These are phyloP conservation scores for Mycena citricolor DNA, from an alignment of 1,284 basidiomycete genomes.

Conservation along the genomic window DNA sequence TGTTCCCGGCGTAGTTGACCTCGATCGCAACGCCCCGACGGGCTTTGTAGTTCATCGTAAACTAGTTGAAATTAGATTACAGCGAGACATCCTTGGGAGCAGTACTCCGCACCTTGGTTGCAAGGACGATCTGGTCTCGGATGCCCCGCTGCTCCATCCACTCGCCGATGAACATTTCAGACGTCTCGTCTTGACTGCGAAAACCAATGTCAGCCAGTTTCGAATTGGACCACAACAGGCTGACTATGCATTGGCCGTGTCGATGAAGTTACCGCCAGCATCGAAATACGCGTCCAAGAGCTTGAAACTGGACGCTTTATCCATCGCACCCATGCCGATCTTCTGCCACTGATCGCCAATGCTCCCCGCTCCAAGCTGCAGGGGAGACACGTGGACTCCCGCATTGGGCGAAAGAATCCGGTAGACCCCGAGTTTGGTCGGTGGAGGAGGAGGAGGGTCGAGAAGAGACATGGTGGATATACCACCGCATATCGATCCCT, in stretches of 20 bases:
- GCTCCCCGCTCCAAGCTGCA: slow-evolving; percentile 15
- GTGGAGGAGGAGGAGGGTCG: too few relatives aligned
- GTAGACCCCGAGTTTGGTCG: slow-evolving; percentile 15
- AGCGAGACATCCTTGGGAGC: not conserved
- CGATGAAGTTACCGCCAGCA: slow-evolving; percentile 19
- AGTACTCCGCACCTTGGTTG: slow-evolving; percentile 38
- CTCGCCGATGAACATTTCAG: slow-evolving; percentile 45
- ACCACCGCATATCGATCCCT: too few relatives aligned
- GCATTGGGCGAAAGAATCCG: slow-evolving; percentile 15
- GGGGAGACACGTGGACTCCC: slow-evolving; percentile 18
- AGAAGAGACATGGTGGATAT: too few relatives aligned
- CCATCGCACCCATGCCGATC: slow-evolving; percentile 16
- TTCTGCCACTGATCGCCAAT: slow-evolving; percentile 13
- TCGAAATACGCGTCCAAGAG: slow-evolving; percentile 20
- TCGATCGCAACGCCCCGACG: slow-evolving; percentile 22
- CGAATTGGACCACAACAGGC: not conserved
- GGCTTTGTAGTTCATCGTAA: slow-evolving; percentile 13
- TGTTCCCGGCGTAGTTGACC: slow-evolving; percentile 48
- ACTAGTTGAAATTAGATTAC: not conserved
- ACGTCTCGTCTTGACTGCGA: slow-evolving; percentile 39
- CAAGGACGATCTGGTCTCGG: slow-evolving; percentile 46
- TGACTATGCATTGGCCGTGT: slow-evolving; percentile 18
- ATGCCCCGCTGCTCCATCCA: slow-evolving; percentile 43
- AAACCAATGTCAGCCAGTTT: not conserved
- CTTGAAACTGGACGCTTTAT: slow-evolving; percentile 18